Conservation (phyloP, 768 basidiomycete genomes). For the Psilocybe cubensis region DNA sequence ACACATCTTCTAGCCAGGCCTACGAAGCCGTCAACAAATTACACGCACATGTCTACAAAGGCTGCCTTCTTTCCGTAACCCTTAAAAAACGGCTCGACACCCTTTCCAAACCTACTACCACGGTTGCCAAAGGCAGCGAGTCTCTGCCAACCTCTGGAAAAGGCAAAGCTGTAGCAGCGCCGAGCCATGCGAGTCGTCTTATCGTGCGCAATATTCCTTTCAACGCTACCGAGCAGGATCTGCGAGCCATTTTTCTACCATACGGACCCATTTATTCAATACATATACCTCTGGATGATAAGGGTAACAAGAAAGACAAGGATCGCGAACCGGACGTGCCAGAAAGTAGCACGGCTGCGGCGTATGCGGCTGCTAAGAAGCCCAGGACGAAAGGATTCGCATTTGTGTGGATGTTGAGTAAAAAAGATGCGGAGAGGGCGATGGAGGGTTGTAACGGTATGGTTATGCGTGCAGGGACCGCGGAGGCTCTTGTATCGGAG, state of each 20-base stretch:
- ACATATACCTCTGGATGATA: slow-evolving; percentile 63
- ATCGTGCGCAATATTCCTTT: slow-evolving; percentile 93
- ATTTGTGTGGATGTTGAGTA: slow-evolving; percentile 92
- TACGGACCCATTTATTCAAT: slow-evolving; percentile 88
- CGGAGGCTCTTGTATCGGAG: slow-evolving; percentile 53
- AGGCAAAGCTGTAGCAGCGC: slow-evolving; percentile 41
- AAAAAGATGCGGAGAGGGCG: slow-evolving; percentile 83
- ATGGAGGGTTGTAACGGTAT: slow-evolving; percentile 81
- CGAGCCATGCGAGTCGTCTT: slow-evolving; percentile 76
- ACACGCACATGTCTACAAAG: slow-evolving; percentile 94
- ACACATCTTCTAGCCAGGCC: slow-evolving; percentile 68
- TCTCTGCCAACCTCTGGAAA: slow-evolving; percentile 34
- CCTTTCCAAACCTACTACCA: slow-evolving; percentile 48
- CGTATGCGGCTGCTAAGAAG: slow-evolving; percentile 22
- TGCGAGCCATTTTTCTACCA: slow-evolving; percentile 85
- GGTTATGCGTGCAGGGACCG: slow-evolving; percentile 65
- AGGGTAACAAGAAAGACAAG: slow-evolving; percentile 30
- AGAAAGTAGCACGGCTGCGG: slow-evolving; percentile 17
- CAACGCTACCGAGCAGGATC: slow-evolving; percentile 80
- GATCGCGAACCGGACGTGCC: slow-evolving; percentile 18
- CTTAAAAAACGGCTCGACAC: slow-evolving; percentile 85
- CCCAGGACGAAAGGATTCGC: slow-evolving; percentile 79
- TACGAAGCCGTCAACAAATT: slow-evolving; percentile 76
- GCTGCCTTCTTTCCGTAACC: slow-evolving; percentile 80
- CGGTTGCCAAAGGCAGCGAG: slow-evolving; percentile 24